phyloP scores from a whole-genome alignment of 352 stramenopile genomes.

The Lagenidium giganteum region DNA sequence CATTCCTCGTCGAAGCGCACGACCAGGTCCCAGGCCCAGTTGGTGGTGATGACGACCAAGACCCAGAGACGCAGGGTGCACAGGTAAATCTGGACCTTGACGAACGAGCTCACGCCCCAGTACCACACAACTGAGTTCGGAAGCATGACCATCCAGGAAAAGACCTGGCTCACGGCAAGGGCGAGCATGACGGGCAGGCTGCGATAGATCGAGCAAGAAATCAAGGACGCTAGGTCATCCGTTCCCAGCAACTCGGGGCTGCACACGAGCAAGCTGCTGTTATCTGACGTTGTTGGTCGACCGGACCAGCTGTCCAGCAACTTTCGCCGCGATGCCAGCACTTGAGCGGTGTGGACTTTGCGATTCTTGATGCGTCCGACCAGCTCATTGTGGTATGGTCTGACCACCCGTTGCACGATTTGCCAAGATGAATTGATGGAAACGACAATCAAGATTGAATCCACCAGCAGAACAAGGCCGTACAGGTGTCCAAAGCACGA shows the following conservation, averaged over 20 bases:
- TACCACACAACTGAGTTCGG: conserved; percentile 21
- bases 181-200: conserved; percentile 8
- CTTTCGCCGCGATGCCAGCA: too few relatives aligned
- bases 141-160: conserved; percentile 19
- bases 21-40: conserved; percentile 7
- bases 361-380: too few relatives aligned
- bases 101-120: conserved; percentile 5
- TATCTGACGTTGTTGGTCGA: too few relatives aligned
- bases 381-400: conserved; percentile 15
- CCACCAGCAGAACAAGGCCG: conserved; percentile 11
- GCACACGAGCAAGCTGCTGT: conserved; percentile 16
- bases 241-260: conserved; percentile 18
- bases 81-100: conserved; percentile 8
- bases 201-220: conserved; percentile 23
- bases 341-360: too few relatives aligned
- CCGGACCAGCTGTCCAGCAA: too few relatives aligned
- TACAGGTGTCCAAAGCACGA: conserved; percentile 15
- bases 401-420: conserved; percentile 20
- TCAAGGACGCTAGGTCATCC: conserved; percentile 8
- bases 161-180: conserved; percentile 10
- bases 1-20: conserved; percentile 7
- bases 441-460: conserved; percentile 7
- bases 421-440: conserved; percentile 14
- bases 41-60: conserved; percentile 4
- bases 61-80: conserved; percentile 13